Base-by-base conservation (phyloP, 1,139 yeast genomes). In the Blastobotrys arbuscula region DNA sequence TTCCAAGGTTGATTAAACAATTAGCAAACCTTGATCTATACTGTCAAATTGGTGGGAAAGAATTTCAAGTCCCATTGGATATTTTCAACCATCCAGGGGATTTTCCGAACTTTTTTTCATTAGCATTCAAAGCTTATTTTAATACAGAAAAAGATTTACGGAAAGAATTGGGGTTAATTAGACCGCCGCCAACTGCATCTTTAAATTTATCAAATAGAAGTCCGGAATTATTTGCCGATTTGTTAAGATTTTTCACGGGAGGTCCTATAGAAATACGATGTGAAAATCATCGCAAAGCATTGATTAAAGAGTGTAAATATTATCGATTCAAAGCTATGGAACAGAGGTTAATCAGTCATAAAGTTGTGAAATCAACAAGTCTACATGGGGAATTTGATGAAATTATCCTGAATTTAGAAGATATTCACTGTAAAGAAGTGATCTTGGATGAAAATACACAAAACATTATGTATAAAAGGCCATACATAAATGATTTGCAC, bases 171-270 rank as follows among this genome's bases (percentile, higher is more conserved):
- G 45, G 55, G 13, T 45, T 54, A 24, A 64, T 84, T 10, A 70
- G 96, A 35, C 96, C 97, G 1, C 95, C 95, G 5, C 86, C 94
- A 7, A 74, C 81, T 55, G 69, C 78, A 39, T 81, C 94, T 0
- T 71, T 78, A 23, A 69, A 74, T 10, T 73, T 75, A 20, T 66
- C 77, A 5, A 68, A 76, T 47, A 70, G 92, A 52, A 77, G 84
- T 6, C 74, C 85, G 0, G 64, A 62, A 15, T 65, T 84, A 30
- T 84, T 89, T 58, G 66, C 66, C n/a, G 84, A 84, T 43, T 56
- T 89, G 26, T 50, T 89, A 40, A 73, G 73, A 39, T 59, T 79
- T 2, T 65, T 85, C 30, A 72, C 76, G 49, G 94, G 94, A 0
- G 76, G 78, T 37, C 60, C 65, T 3, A 56, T 74, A 6, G 68